These are phyloP conservation scores for Paecilomyces variotii DNA, from an alignment of 2,329 filamentous ascomycete species.

Conservation along the genomic window DNA sequence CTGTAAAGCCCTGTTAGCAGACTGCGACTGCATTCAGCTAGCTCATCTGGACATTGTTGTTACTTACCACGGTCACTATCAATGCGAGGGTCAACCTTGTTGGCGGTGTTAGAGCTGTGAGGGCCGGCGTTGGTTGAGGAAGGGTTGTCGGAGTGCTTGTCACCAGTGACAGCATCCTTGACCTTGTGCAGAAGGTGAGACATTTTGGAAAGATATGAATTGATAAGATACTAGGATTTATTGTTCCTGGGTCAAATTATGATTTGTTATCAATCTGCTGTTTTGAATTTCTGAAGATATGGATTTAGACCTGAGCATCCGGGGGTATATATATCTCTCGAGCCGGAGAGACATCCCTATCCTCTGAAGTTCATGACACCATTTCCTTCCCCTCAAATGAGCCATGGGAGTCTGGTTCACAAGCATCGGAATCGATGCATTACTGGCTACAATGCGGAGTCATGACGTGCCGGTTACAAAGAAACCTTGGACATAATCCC, in stretches of 20 bases:
- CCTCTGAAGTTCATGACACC: background rate
- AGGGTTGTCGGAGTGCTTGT: slow-evolving; percentile 14
- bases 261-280: background rate
- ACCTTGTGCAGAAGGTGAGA: slow-evolving; percentile 40
- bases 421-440: background rate
- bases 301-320: background rate
- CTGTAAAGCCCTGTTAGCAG: background rate
- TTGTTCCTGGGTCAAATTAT: background rate
- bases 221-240: background rate
- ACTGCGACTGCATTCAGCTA: background rate
- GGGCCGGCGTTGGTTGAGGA: slow-evolving; percentile 19
- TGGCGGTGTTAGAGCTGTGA: slow-evolving; percentile 30
- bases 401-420: background rate
- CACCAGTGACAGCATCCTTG: slow-evolving; percentile 36
- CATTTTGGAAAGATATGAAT: slow-evolving; percentile 28
- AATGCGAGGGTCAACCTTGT: slow-evolving; percentile 32
- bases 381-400: background rate
- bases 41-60: background rate
- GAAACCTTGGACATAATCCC: background rate
- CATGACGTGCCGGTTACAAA: background rate
- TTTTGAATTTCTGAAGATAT: background rate
- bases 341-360: background rate
- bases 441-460: background rate
- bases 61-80: slow-evolving; percentile 18
- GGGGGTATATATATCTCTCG: background rate